phyloP scores from a whole-genome alignment of 169 alveolate species.

The Eimeria necatrix region DNA sequence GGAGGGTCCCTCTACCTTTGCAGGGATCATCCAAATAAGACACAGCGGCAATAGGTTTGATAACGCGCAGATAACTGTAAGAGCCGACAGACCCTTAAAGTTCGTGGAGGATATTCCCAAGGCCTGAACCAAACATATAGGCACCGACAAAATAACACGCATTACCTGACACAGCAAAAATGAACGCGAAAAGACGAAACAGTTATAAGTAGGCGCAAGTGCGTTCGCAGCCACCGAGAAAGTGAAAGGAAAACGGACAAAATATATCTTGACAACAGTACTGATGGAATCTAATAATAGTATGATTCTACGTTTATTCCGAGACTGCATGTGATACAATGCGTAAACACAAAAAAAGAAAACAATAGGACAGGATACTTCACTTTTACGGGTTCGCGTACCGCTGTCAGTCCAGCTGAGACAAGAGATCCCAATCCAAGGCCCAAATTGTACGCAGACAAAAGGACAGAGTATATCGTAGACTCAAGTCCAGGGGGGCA shows the following conservation, averaged over 20 bases:
- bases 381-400: background rate
- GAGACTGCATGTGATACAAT: background rate
- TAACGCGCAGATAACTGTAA: constrained; percentile 86
- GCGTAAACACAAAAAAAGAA: background rate
- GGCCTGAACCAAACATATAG: constrained; percentile 34
- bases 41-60: constrained; percentile 86
- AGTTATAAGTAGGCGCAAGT: no score
- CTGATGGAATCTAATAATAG: background rate
- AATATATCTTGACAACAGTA: background rate
- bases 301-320: background rate
- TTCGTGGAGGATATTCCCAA: constrained; percentile 87
- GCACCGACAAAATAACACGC: background rate
- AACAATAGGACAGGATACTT: background rate
- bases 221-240: no score
- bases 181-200: no score
- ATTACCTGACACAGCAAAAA: no score
- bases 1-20: background rate
- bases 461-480: constrained; percentile 90
- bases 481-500: constrained; percentile 94
- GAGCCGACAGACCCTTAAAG: constrained; percentile 84
- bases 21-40: constrained; percentile 85
- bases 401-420: constrained; percentile 88
- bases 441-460: constrained; percentile 90
- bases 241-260: background rate
- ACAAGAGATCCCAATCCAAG: constrained; percentile 89